Evolutionary conservation across 495 filamentous ascomycete genomes (phyloP), one percentile per base, ranked within the genome.

Genomic region (Astrothelium subdiscretum): DNA sequence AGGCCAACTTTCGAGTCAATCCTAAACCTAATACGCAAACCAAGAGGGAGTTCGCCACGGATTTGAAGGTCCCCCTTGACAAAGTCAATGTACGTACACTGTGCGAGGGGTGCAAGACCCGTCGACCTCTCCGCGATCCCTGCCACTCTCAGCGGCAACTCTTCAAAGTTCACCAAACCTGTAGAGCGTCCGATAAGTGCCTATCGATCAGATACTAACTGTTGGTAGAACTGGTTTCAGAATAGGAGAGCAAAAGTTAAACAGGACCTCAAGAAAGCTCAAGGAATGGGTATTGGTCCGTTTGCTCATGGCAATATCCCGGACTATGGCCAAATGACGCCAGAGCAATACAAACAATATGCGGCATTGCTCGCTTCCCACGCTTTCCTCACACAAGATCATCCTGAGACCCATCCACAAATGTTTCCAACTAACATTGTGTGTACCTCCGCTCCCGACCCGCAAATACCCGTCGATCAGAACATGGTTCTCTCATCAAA

Each of bases 11-110:
- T 63, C 67, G 64, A 59, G 59, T 68, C 32, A 65, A 75, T 62
- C 52, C 63, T 58, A 77, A 77, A 63, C 75, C 75, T 40, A 72
- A 52, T 51, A 77, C 75, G 26, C 67, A 24, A 60, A 69, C 65
- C 38, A 77, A 77, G 69, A 76, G 74, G 66, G 69, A 62, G 13
- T 73, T 76, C 60, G 73, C 75, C 48, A 69, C 74, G 59, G 58
- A 31, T 5, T 63, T 77, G 32, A 66, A 66, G 2, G 72, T 76
- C 13, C 69, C 75, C 12, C 57, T 77, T 31, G 75, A 77, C 64
- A 77, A 77, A 59, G 72, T 77, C 66, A 77, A 77, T 58, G 74
- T 76, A 59, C 65, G 74, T 73, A 42, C 20, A n/a, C n/a, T n/a
- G n/a, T n/a, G n/a, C n/a, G n/a, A n/a, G n/a, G n/a, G n/a, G n/a